Conservation (phyloP, 2,329 filamentous ascomycete genomes). For the Tolypocladium sp. region DNA sequence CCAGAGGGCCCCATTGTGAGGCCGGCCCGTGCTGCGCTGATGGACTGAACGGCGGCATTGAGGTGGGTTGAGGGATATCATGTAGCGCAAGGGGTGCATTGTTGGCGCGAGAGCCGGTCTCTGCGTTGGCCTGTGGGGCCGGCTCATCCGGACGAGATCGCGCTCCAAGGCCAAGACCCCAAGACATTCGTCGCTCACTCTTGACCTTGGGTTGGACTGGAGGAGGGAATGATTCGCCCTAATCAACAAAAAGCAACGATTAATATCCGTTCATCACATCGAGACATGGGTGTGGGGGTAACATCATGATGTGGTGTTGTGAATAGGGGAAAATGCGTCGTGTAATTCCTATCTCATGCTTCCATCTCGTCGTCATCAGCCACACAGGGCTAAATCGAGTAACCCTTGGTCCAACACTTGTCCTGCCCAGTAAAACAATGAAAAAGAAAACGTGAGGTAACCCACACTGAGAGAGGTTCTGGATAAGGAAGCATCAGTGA, state of each 20-base stretch:
- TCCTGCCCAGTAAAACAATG: constrained; percentile 10
- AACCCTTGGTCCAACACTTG: constrained; percentile 16
- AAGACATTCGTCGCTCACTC: constrained; percentile 33
- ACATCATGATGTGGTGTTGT: constrained; percentile 1
- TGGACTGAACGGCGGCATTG: constrained; percentile 5
- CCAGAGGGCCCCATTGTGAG: background rate
- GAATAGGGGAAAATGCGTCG: constrained; percentile 16
- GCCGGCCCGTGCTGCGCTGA: background rate
- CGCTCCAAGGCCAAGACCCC: constrained; percentile 28
- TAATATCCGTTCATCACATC: constrained; percentile 23
- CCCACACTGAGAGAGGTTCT: constrained; percentile 10
- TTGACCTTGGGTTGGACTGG: constrained; percentile 26
- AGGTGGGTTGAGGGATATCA: constrained; percentile 5
- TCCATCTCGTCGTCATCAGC: constrained; percentile 20
- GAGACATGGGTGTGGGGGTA: constrained; percentile 13
- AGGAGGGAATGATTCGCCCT: constrained; percentile 25
- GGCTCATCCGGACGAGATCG: constrained; percentile 18
- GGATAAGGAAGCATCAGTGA: constrained; percentile 44
- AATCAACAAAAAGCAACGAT: constrained; percentile 14
- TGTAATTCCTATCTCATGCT: constrained; percentile 33
- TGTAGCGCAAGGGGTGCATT: constrained; percentile 6
- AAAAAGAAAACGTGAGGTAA: constrained; percentile 5
- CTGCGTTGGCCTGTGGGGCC: constrained; percentile 11
- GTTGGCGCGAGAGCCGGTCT: constrained; percentile 7
- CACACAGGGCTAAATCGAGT: background rate